Percentiles rank a stretch among this genome's conserved stretches.
Conservation (phyloP, 768 basidiomycete genomes). For the Hortiboletus campestris region DNA sequence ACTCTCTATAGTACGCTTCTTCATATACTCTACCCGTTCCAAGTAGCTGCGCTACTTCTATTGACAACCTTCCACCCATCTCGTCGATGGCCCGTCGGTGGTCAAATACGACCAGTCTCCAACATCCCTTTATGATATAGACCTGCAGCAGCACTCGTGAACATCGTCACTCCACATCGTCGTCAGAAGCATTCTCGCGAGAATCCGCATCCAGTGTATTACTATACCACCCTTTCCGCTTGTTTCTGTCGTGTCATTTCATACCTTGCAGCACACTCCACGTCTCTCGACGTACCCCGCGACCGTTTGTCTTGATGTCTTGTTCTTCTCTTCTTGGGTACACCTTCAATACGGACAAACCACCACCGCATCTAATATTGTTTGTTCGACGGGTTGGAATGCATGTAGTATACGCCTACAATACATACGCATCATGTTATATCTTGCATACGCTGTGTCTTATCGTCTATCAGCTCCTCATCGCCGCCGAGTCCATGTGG, state of each 20-base stretch:
- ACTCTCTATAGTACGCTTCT: constrained; percentile 17
- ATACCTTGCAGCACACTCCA: constrained; percentile 5
- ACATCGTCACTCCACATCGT: background rate
- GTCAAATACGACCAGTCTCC: constrained; percentile 33
- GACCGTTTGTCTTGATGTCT: constrained; percentile 27
- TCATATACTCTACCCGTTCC: constrained; percentile 25
- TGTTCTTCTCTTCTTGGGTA: constrained; percentile 32
- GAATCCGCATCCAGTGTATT: constrained; percentile 16
- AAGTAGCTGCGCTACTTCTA: constrained; percentile 29
- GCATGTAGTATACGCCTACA: constrained; percentile 34
- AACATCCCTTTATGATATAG: constrained; percentile 36
- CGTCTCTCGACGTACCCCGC: background rate
- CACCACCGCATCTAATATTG: constrained; percentile 21
- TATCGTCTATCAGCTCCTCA: constrained; percentile 7
- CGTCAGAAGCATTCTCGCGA: constrained; percentile 9
- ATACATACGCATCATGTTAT: constrained; percentile 22
- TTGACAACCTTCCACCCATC: constrained; percentile 34
- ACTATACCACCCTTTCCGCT: background rate
- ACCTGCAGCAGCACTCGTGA: constrained; percentile 9
- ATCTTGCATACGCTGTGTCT: constrained; percentile 19
- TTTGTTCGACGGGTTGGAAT: constrained; percentile 29
- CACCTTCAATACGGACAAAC: constrained; percentile 21
- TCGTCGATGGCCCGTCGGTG: constrained; percentile 38
- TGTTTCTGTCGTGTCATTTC: constrained; percentile 5
- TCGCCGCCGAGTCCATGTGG: background rate